Base-by-base conservation (phyloP, 75 land plant species). In the Cupressus sempervirens region DNA sequence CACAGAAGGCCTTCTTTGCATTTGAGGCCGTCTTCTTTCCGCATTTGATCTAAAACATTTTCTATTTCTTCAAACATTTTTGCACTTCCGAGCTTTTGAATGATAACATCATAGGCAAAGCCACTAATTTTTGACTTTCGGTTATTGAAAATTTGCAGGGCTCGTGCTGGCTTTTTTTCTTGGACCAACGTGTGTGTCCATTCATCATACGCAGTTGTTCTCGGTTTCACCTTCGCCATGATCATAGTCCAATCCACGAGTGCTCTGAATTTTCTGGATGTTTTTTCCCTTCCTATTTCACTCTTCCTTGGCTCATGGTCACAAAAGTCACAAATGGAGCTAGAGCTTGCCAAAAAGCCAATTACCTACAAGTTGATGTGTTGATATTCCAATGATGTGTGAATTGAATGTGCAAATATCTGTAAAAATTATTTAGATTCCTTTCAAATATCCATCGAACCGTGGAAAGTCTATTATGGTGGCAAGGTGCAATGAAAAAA, bases 1-100 rank as follows among this genome's bases (percentile, higher is more conserved):
- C 83, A 43, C 34, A 82, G 62, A 18, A 82, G 83, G 23, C 62
- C 83, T 82, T 82, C 58, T 46, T 82, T 82, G 20, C 58, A 48
- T 32, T 29, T 53, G 35, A 82, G 29, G 29, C 29, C 50, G 45
- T 43, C 45, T 43, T 43, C 45, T 43, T 43, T 43, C 5, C 3
- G 45, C 45, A 43, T 43, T 43, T 43, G 45, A 43, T 43, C 45
- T 43, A 43, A 43, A 43, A 43, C 35, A 8, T 43, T 34, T 50
- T 82, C 83, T 36, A 82, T 53, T 48, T 82, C 83, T 82, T 50
- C 12, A 58, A 82, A 82, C 62, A 48, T 30, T 16, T 53, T 53
- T 82, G 62, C 32, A 23, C 38, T 82, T 50, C 58, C 56, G 38
- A 82, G 83, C 38, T 82, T 82, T 30, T 52, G 36, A 18, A 53